These are phyloP conservation scores for Haberlea rhodopensis DNA, from an alignment of 257 asterid genomes.

Conservation along the genomic window DNA sequence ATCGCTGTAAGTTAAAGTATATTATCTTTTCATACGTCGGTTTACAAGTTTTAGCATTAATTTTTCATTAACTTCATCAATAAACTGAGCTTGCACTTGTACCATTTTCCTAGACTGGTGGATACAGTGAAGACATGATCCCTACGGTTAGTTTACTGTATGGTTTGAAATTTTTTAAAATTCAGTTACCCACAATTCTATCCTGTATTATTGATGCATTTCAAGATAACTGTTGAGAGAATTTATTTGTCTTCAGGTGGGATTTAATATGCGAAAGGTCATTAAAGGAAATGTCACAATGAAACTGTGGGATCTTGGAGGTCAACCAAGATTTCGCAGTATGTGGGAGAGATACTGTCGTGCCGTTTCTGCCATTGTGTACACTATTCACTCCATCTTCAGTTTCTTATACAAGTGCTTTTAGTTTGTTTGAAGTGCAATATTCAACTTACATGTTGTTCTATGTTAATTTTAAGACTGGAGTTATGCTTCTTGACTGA, in stretches of 20 bases:
- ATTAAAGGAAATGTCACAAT: conserved; percentile 96
- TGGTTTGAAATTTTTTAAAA: conserved; percentile 4
- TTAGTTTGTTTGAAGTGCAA: not conserved
- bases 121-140: conserved; percentile 99
- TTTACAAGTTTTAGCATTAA: not conserved
- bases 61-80: not conserved
- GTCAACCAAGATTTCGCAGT: conserved; percentile 96
- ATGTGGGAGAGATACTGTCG: conserved; percentile 99
- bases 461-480: conserved; percentile 1
- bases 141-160: conserved; percentile 77
- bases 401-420: conserved; percentile 13
- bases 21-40: not conserved
- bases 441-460: not conserved
- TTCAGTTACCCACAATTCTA: conserved; percentile 17
- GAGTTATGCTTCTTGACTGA: not conserved
- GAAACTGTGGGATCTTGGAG: conserved; percentile 99
- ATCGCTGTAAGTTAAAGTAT: conserved; percentile 71
- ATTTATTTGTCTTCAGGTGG: conserved; percentile 56
- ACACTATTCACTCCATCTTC: conserved; percentile 32
- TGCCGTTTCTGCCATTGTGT: conserved; percentile 98
- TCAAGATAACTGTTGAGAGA: conserved; percentile 14
- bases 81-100: not conserved
- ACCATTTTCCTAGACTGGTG: conserved; percentile 70
- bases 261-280: conserved; percentile 95
- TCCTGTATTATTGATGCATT: conserved; percentile 1